Conservation (phyloP, 83 land plant genomes). For the Isoetes engelmannii region DNA sequence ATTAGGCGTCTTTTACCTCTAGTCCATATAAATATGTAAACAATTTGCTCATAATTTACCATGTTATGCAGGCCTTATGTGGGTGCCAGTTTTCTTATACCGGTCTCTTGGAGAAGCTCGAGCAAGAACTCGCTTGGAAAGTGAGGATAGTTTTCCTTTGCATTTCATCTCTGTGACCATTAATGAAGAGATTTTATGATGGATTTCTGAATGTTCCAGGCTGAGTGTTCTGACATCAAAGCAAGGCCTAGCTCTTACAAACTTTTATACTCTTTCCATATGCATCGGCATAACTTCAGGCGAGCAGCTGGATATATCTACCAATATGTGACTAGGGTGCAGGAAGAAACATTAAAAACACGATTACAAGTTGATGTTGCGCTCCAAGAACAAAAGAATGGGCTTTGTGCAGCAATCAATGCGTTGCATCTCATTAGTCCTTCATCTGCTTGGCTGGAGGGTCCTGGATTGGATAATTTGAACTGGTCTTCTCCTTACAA, state of each 20-base stretch:
- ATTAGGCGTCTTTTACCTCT: no score
- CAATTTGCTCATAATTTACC: no score
- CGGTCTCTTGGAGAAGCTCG: constrained; percentile 71
- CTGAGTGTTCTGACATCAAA: constrained; percentile 67
- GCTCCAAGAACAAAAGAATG: constrained; percentile 61
- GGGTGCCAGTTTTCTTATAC: constrained; percentile 74
- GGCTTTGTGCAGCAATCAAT: constrained; percentile 67
- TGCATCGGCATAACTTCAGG: constrained; percentile 65
- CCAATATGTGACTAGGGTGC: constrained; percentile 46
- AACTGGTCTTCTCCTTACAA: constrained; percentile 39
- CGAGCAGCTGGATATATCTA: constrained; percentile 79
- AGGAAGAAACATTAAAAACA: constrained; percentile 33
- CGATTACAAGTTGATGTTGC: constrained; percentile 14
- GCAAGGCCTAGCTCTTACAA: constrained; percentile 69
- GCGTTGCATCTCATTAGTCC: constrained; percentile 75
- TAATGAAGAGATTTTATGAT: neutral
- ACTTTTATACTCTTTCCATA: constrained; percentile 71
- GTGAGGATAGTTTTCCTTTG: constrained; percentile 22
- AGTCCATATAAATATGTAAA: no score
- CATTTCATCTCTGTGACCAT: neutral
- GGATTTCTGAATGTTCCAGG: constrained; percentile 31
- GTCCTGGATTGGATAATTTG: constrained; percentile 7
- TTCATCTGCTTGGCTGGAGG: constrained; percentile 75
- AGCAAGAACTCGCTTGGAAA: constrained; percentile 85
- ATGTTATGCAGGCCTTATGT: constrained; percentile 62